Base-by-base conservation (phyloP, 2,329 filamentous ascomycete species). In the Calonectria fujianensis region DNA sequence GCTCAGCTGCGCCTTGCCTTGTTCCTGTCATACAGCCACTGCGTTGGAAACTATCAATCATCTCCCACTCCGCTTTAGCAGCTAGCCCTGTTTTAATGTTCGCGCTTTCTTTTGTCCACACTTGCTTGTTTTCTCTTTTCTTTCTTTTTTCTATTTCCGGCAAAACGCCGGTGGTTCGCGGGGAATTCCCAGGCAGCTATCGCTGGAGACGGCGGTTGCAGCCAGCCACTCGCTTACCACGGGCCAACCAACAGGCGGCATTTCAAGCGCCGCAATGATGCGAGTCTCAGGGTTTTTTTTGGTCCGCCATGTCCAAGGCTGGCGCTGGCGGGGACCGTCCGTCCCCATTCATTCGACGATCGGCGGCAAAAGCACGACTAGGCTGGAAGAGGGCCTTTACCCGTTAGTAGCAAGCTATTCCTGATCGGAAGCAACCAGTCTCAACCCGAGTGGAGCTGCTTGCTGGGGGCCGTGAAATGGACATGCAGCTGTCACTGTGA, bases 211-310 rank as follows among this genome's bases (percentile, higher is more conserved):
- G 32, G 39, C 57, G 37, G 39, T 41, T 37, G 10, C 35, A 63
- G 57, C 57, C 37, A 18, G 57, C 57, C 57, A 63, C 57, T 63
- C 57, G 57, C 57, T 63, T 63, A 63, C 57, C 57, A 20, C 16
- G 24, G 37, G 35, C 57, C 57, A 63, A 63, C 57, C 57, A 37
- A 29, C 35, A 9, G 35, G n/a, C 37, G 35, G 57, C 14, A 29
- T 63, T 57, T 41, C 39, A 63, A 13, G 35, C 57, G 57, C 57
- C 37, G 39, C 39, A 18, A 57, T 57, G 39, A 63, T 37, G 57
- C 57, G 39, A 41, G 57, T 29, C 57, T 41, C 37, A 63, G 57
- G 57, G 39, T 45, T 45, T 10, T 18, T 37, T 8, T 16, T 37
- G 35, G 57, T 63, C 39, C 37, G 10, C 41, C n/a, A 27, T 29